These are phyloP conservation scores for Hypsizygus ulmarius DNA, from an alignment of 1,284 basidiomycete genomes.

Conservation along the genomic window DNA sequence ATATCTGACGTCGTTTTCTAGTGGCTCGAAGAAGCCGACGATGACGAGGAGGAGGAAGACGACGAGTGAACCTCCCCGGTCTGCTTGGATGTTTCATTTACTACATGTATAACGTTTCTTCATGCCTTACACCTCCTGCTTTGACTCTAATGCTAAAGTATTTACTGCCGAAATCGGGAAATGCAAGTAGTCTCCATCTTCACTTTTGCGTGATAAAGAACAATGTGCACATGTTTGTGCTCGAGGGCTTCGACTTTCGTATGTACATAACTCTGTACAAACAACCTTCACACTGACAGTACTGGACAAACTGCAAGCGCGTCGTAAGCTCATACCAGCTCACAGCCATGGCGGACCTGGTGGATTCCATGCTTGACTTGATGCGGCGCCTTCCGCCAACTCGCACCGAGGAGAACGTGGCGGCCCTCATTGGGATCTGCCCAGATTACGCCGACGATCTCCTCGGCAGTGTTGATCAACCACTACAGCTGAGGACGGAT, in stretches of 20 bases:
- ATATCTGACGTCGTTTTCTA: slow-evolving; percentile 22
- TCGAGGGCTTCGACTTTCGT: too few relatives aligned
- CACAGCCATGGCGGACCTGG: slow-evolving; percentile 62
- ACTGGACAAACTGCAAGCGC: not conserved
- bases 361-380: slow-evolving; percentile 92
- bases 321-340: not conserved
- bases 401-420: slow-evolving; percentile 87
- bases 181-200: too few relatives aligned
- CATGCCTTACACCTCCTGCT: too few relatives aligned
- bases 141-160: too few relatives aligned
- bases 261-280: not conserved
- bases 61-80: slow-evolving; percentile 12
- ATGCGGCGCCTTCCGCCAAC: slow-evolving; percentile 94
- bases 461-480: slow-evolving; percentile 93
- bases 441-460: slow-evolving; percentile 98
- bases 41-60: slow-evolving; percentile 51
- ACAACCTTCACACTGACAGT: not conserved
- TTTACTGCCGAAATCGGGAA: too few relatives aligned
- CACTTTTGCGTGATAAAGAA: too few relatives aligned
- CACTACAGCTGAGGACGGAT: slow-evolving; percentile 82
- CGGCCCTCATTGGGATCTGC: slow-evolving; percentile 76
- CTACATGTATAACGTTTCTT: slow-evolving; percentile 23
- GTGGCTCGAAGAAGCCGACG: slow-evolving; percentile 62
- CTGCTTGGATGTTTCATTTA: slow-evolving; percentile 5
- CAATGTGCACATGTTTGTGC: too few relatives aligned